Base-by-base conservation (phyloP, 2,329 filamentous ascomycete species). In the Paraconiothyrium sp. region DNA sequence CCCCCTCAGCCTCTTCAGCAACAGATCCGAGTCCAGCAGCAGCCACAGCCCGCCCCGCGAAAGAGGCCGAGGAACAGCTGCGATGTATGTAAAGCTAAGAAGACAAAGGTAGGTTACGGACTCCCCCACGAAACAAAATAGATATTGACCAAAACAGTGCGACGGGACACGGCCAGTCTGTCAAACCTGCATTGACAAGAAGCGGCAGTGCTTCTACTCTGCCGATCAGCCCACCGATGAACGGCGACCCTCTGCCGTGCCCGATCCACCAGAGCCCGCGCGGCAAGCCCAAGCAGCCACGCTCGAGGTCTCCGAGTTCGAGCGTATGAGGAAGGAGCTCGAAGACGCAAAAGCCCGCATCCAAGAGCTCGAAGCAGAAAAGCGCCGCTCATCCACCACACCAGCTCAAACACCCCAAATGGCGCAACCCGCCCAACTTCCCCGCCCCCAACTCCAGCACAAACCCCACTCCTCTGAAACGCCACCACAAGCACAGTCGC, bases 321-420 rank as follows among this genome's bases (percentile, higher is more conserved):
- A 77, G 56, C 72, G 69, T 61, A 73, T 78, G 66, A 76, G 73
- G 63, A 72, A 60, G 57, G 73, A 78, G 55, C 65, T 77, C 8
- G 76, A 77, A 47, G 76, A 76, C 63, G 75, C 76, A n/a, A 76
- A 70, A 58, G 75, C 74, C 8, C 71, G 72, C 13, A 77, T 78
- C 20, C 69, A 72, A 34, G 66, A 77, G 57, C 66, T 77, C 5
- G 72, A 78, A 54, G 65, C 67, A 1, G 73, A 76, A 61, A 73
- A 78, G 41, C 58, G 62, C 30, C 70, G 69, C 13, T 47, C 68
- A 57, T 74, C 73, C 10, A 67, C 63, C 2, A 74, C 72, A 20
- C 72, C 72, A 2, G 60, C 68, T 3, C 73, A 74, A 52, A 69
- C 72, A 30, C 67, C 71, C 24, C 72, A 68, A 48, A 62, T 64